Percentiles rank a stretch among this genome's conserved stretches.
Conservation (phyloP, 768 basidiomycete species). For the Fistulinella prunicolor region DNA sequence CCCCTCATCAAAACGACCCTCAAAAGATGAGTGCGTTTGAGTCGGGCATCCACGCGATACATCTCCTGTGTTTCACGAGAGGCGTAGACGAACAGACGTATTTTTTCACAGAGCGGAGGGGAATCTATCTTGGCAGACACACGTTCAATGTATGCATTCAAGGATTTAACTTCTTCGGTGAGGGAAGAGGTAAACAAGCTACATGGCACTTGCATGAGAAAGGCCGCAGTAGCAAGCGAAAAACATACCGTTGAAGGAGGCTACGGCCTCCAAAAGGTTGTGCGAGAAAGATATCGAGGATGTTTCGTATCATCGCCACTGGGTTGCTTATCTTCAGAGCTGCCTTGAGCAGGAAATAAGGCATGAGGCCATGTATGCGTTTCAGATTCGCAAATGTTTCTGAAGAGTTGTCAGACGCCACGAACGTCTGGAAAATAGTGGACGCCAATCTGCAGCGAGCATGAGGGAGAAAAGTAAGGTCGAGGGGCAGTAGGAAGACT, state of each 20-base stretch:
- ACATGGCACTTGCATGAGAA: slow-evolving; percentile 7
- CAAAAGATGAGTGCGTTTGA: slow-evolving; percentile 72
- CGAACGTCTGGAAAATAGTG: slow-evolving; percentile 92
- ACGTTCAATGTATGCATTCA: slow-evolving; percentile 84
- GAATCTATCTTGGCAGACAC: slow-evolving; percentile 91
- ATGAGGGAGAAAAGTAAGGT: slow-evolving; percentile 2
- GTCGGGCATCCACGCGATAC: slow-evolving; percentile 73
- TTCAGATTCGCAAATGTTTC: slow-evolving; percentile 86
- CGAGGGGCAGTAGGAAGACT: slow-evolving; percentile 33
- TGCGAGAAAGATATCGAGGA: slow-evolving; percentile 93
- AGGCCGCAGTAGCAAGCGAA: neutral
- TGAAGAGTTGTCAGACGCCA: slow-evolving; percentile 90
- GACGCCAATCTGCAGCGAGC: slow-evolving; percentile 72
- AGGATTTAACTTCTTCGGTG: slow-evolving; percentile 79
- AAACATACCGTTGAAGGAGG: slow-evolving; percentile 75
- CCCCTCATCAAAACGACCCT: slow-evolving; percentile 76
- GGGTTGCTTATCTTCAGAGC: slow-evolving; percentile 93
- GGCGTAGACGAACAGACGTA: slow-evolving; percentile 82
- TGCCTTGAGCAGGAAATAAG: slow-evolving; percentile 94
- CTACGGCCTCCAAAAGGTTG: slow-evolving; percentile 95
- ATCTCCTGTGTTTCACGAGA: slow-evolving; percentile 84
- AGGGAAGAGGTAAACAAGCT: slow-evolving; percentile 97
- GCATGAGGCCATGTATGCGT: slow-evolving; percentile 94
- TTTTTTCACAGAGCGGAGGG: slow-evolving; percentile 82
- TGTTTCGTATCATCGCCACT: slow-evolving; percentile 88